Evolutionary conservation across 2,329 filamentous ascomycete genomes (phyloP).

Genomic region (Exophiala phaeomuriformis): DNA sequence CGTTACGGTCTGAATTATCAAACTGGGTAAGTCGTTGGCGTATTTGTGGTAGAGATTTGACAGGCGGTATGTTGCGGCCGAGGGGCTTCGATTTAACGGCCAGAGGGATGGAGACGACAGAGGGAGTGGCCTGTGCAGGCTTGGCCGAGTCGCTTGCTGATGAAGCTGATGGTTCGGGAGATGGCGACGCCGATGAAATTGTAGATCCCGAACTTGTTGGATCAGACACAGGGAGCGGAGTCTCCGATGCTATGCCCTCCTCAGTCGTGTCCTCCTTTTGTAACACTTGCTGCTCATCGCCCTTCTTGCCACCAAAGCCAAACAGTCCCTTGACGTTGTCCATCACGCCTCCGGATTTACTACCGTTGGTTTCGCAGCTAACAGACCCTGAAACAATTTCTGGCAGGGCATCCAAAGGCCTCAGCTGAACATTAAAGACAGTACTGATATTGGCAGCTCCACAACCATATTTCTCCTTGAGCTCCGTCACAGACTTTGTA

Average conservation of each 20-base stretch:
- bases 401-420: conserved; percentile 67
- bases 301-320: conserved; percentile 86
- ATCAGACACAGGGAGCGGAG: conserved; percentile 24
- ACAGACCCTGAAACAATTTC: conserved; percentile 68
- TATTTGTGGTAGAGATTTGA: conserved; percentile 41
- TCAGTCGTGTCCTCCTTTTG: conserved; percentile 50
- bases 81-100: conserved; percentile 44
- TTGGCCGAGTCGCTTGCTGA: conserved; percentile 31
- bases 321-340: conserved; percentile 95
- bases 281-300: conserved; percentile 62
- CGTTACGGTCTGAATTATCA: conserved; percentile 72
- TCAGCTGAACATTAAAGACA: conserved; percentile 68
- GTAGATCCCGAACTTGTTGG: conserved; percentile 28
- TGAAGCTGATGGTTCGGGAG: conserved; percentile 39
- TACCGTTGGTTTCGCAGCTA: conserved; percentile 72
- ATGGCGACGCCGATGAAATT: conserved; percentile 25
- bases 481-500: conserved; percentile 68
- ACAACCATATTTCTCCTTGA: conserved; percentile 74
- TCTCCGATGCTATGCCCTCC: conserved; percentile 27
- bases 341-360: conserved; percentile 72
- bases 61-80: conserved; percentile 34
- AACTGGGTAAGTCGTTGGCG: conserved; percentile 75
- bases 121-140: conserved; percentile 42
- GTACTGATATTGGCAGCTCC: conserved; percentile 68
- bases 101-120: conserved; percentile 46